A percentile compares a stretch with the other conserved stretches of the same genome.
Evolutionary conservation across 2,329 filamentous ascomycete species (phyloP).

Genomic region (Aspergillus ochraceus): DNA sequence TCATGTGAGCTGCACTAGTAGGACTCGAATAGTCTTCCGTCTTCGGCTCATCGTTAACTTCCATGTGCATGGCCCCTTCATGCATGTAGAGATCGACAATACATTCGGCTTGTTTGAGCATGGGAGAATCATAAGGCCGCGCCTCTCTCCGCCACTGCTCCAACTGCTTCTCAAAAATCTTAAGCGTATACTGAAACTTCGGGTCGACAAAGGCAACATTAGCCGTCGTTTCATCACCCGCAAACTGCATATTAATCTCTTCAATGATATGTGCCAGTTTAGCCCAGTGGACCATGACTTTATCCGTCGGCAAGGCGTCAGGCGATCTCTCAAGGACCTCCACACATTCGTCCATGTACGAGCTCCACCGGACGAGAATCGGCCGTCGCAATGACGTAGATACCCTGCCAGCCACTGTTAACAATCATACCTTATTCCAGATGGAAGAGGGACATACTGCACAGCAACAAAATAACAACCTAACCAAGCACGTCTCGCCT

Average conservation of each 20-base stretch:
- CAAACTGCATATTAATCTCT: slow-evolving; percentile 66
- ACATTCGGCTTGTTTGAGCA: slow-evolving; percentile 63
- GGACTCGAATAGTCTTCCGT: slow-evolving; percentile 28
- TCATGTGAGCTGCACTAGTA: slow-evolving; percentile 61
- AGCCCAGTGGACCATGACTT: slow-evolving; percentile 57
- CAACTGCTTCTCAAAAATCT: slow-evolving; percentile 64
- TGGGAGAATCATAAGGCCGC: slow-evolving; percentile 54
- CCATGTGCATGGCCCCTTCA: slow-evolving; percentile 69
- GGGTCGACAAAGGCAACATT: slow-evolving; percentile 58
- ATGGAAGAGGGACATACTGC: slow-evolving; percentile 40
- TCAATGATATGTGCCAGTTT: slow-evolving; percentile 65
- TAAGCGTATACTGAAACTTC: slow-evolving; percentile 64
- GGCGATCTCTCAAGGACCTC: slow-evolving; percentile 57
- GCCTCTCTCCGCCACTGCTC: slow-evolving; percentile 60
- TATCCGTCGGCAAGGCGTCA: slow-evolving; percentile 59
- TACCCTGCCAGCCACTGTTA: slow-evolving; percentile 41
- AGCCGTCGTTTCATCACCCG: slow-evolving; percentile 62
- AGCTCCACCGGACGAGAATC: slow-evolving; percentile 60
- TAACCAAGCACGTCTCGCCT: slow-evolving; percentile 60
- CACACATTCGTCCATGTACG: slow-evolving; percentile 64
- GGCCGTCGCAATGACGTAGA: slow-evolving; percentile 60
- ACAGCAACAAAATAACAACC: slow-evolving; percentile 62
- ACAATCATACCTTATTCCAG: background rate
- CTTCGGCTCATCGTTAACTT: slow-evolving; percentile 51
- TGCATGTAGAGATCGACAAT: slow-evolving; percentile 72